phyloP scores from a whole-genome alignment of 225 moss, liverwort and hornwort genomes.

The Marchantia paleacea region DNA sequence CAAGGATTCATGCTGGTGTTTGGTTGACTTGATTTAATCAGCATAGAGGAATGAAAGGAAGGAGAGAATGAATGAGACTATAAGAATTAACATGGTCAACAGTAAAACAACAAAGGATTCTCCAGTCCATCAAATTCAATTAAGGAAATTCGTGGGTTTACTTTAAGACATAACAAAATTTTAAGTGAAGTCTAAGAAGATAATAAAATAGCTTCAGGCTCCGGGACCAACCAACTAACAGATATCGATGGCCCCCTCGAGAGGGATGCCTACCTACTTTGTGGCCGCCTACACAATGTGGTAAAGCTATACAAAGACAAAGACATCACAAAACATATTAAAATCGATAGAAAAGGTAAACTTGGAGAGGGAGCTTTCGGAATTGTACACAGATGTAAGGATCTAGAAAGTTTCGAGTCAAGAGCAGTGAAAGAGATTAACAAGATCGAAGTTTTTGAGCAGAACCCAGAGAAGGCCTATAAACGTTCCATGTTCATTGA shows the following conservation, averaged over 20 bases:
- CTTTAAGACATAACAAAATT: no score
- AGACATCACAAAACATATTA: background rate
- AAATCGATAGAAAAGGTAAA: background rate
- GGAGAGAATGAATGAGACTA: no score
- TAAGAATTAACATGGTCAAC: no score
- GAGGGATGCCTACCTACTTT: background rate
- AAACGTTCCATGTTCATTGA: background rate
- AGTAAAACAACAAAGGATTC: no score
- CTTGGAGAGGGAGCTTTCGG: background rate
- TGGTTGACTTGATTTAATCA: no score
- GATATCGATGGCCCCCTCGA: background rate
- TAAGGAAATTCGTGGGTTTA: no score
- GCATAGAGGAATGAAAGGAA: no score
- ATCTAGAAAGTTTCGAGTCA: background rate
- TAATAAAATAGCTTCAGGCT: no score
- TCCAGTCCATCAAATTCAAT: no score
- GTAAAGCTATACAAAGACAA: background rate
- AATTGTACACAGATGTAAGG: background rate
- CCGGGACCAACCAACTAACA: background rate
- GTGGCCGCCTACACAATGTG: background rate
- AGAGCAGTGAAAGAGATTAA: background rate
- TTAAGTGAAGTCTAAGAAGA: no score
- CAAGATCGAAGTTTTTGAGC: slow-evolving; percentile 6
- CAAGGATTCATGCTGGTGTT: no score
- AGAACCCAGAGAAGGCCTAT: no score